Percentiles rank a stretch among this genome's conserved stretches.
These are phyloP conservation scores for Allomyces javanicus DNA, from an alignment of 192 early-diverging fungal species.

Conservation along the genomic window DNA sequence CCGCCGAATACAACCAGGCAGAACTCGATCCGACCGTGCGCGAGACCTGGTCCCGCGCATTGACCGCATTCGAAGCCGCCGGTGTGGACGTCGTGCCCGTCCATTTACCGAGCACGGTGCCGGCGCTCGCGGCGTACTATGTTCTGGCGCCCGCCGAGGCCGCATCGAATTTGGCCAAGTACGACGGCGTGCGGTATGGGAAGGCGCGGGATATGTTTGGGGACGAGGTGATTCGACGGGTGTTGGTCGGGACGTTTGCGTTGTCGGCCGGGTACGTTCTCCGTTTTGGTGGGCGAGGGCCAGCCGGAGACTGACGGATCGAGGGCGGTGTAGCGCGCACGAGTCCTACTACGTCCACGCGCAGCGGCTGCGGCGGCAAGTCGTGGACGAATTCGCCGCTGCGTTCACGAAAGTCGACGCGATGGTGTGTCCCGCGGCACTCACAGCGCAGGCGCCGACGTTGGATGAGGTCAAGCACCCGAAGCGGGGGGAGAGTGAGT, in stretches of 20 bases:
- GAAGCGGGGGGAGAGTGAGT: conserved; percentile 26
- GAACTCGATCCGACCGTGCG: conserved; percentile 39
- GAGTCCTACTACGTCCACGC: neutral
- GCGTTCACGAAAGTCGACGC: conserved; percentile 31
- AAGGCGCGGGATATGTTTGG: neutral
- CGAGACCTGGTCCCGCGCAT: conserved; percentile 35
- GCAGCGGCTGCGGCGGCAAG: neutral
- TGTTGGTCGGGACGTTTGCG: neutral
- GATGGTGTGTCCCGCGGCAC: conserved; percentile 59
- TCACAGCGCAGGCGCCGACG: conserved; percentile 42
- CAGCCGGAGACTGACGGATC: neutral
- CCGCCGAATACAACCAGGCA: conserved; percentile 51
- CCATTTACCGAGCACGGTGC: conserved; percentile 42
- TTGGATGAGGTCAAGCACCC: conserved; percentile 13
- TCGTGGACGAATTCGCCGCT: neutral
- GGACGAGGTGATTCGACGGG: neutral
- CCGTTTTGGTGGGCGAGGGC: neutral
- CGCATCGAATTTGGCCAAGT: conserved; percentile 71
- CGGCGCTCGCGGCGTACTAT: conserved; percentile 69
- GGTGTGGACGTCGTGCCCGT: conserved; percentile 53
- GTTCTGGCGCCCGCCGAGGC: conserved; percentile 77
- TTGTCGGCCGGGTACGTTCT: neutral
- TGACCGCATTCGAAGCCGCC: conserved; percentile 23
- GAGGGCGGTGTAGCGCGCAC: neutral
- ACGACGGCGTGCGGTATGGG: conserved; percentile 75